Base-by-base conservation (phyloP, 2,329 filamentous ascomycete genomes). In the Talaromyces sp. region DNA sequence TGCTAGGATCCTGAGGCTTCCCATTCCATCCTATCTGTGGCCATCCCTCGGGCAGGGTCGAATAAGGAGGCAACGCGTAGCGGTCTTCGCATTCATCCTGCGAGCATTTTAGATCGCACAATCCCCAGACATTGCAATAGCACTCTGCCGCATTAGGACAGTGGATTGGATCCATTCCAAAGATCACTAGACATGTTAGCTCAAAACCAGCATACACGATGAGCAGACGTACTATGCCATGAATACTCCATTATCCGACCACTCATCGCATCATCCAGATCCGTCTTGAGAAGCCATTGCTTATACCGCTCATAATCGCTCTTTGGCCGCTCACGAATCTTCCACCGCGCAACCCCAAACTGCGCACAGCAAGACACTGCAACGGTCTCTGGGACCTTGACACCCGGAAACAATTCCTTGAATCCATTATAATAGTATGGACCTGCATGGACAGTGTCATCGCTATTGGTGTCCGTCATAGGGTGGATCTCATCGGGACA, bases 51-150 rank as follows among this genome's bases (percentile, higher is more conserved):
- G 88, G 88, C 7, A 90, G 76, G 1, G 78, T 82, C 0, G 86
- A 82, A 68, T 76, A 88, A 0, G 81, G 82, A 2, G 88, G 88
- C 6, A 90, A 78, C 2, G 77, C 78, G 72, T 90, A 91, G 65
- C 86, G 83, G 2, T 82, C 82, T 3, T 82, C 76, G 71, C 88
- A 90, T 5, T 68, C 67, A 29, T 78, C 79, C 78, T 72, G 2
- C 69, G 70, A 19, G 62, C 79, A 81, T 15, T 67, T 69, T 17
- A 85, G 69, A 63, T 82, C 69, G 74, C 89, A 91, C 29, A 88
- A 70, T 0, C 88, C 88, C 70, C 88, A 91, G 17, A 86, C 82
- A 47, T 88, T 85, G 76, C 89, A 91, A 73, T 90, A 90, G 72
- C 88, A 91, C 8, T 85, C 83, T 54, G 80, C 76, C 1, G 86